These are phyloP conservation scores for Zygosaccharomyces pseudobailii DNA, from an alignment of 1,139 yeast genomes.

Conservation along the genomic window DNA sequence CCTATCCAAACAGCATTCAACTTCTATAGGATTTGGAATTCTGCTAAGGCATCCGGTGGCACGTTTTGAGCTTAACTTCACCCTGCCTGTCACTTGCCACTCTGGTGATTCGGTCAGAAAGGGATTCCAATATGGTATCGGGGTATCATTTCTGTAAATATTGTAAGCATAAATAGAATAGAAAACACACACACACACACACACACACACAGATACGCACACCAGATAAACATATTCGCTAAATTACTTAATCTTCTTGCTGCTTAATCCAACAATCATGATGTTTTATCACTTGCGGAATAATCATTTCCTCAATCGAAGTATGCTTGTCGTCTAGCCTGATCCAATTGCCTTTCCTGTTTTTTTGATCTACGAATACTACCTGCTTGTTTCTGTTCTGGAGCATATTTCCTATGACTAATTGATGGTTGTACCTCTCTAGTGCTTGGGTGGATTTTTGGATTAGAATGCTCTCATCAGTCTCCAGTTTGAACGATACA, in stretches of 20 bases:
- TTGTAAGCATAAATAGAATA: not conserved
- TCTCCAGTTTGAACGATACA: slow-evolving; percentile 89
- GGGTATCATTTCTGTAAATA: slow-evolving; percentile 66
- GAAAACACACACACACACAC: not conserved
- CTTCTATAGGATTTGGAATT: slow-evolving; percentile 70
- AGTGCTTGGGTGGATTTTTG: slow-evolving; percentile 76
- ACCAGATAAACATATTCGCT: not conserved
- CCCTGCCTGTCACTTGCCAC: slow-evolving; percentile 66
- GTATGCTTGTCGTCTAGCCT: slow-evolving; percentile 37
- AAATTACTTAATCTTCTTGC: slow-evolving; percentile 1
- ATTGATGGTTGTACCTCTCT: slow-evolving; percentile 80
- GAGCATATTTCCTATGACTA: slow-evolving; percentile 89
- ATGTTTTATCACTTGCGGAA: slow-evolving; percentile 61
- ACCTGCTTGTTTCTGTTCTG: slow-evolving; percentile 88
- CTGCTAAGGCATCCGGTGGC: slow-evolving; percentile 85
- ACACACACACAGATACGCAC: too few relatives aligned
- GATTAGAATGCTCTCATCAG: slow-evolving; percentile 67
- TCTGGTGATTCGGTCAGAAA: slow-evolving; percentile 65
- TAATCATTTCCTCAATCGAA: slow-evolving; percentile 45
- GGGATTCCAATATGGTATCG: slow-evolving; percentile 92
- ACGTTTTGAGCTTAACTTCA: slow-evolving; percentile 83
- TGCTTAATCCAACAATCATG: slow-evolving; percentile 57
- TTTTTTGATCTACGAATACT: slow-evolving; percentile 65
- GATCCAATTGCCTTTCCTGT: slow-evolving; percentile 44
- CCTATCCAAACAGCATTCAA: slow-evolving; percentile 43